Base-by-base conservation (phyloP, 2,329 filamentous ascomycete species). In the Pseudogymnoascus sp. region DNA sequence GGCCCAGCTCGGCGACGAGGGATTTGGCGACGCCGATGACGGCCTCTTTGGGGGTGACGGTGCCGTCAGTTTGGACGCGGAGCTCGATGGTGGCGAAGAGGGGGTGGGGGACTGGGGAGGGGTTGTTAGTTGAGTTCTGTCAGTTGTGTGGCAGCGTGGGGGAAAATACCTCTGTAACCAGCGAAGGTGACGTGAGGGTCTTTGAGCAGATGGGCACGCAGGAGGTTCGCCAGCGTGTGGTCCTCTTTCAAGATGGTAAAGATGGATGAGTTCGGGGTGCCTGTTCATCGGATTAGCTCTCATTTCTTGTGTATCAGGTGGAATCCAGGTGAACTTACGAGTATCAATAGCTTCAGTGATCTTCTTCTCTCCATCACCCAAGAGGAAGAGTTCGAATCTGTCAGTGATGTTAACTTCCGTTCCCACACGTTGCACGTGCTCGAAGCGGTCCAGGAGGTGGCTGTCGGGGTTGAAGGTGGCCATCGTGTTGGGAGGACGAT, bases 211-310 rank as follows among this genome's bases (percentile, higher is more conserved):
- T 93, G 90, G 72, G 91, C 88, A 59, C 89, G 85, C 63, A 99
- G 83, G 63, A 99, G 83, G 76, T 99, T 97, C 70, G 88, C 95
- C 26, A 99, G 84, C 1, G 93, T 97, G 78, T 97, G 93, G 71
- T 99, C 95, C 76, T 99, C 95, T 77, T 97, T 97, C 77, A 91
- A 91, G 77, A 99, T 87, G 64, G 91, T 87, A 79, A 99, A 99
- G 77, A 97, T 90, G 9, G 91, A 90, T n/a, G 90, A 92, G 75
- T 96, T 96, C 21, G 93, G 91, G 74, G 96, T 92, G 72, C 91
- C 92, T 95, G 64, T 42, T 59, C 40, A 7, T n/a, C 64, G 19
- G 65, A 59, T 17, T 53, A 62, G 21, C 62, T 46, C 37, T 56
- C 19, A 10, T 38, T 38, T 13, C 63, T 19, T n/a, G n/a, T 37